Conservation (phyloP, 169 alveolate genomes). For the Plasmodium billcollinsi region DNA sequence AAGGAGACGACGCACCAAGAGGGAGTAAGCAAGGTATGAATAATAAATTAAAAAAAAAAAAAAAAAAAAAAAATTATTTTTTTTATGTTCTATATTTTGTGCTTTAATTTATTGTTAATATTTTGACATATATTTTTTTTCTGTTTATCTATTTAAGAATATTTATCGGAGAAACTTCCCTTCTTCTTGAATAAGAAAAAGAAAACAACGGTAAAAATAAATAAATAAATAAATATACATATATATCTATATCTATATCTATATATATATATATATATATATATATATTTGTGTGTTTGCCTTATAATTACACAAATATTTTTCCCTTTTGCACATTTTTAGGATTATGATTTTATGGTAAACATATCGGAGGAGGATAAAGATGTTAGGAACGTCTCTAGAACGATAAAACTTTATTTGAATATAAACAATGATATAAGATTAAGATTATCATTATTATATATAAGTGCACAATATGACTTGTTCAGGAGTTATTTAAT, state of each 20-base stretch:
- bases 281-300: background rate
- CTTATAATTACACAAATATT: background rate
- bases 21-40: background rate
- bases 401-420: constrained; percentile 6
- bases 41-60: constrained; percentile 18
- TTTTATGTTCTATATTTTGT: background rate
- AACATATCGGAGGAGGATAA: constrained; percentile 29
- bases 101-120: background rate
- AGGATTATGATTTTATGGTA: constrained; percentile 21
- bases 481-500: constrained; percentile 42
- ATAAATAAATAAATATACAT: background rate
- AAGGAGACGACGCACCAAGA: background rate
- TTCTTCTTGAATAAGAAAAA: constrained; percentile 28
- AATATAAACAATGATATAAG: constrained; percentile 24
- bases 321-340: background rate
- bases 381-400: constrained; percentile 18
- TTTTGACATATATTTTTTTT: background rate
- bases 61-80: background rate
- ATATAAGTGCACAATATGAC: constrained; percentile 23
- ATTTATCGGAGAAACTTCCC: constrained; percentile 34
- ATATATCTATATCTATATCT: background rate
- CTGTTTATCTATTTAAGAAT: constrained; percentile 18
- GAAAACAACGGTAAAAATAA: background rate
- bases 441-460: constrained; percentile 34
- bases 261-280: background rate